Evolutionary conservation across 768 basidiomycete species (phyloP).

Genomic region (Tremella fuciformis): DNA sequence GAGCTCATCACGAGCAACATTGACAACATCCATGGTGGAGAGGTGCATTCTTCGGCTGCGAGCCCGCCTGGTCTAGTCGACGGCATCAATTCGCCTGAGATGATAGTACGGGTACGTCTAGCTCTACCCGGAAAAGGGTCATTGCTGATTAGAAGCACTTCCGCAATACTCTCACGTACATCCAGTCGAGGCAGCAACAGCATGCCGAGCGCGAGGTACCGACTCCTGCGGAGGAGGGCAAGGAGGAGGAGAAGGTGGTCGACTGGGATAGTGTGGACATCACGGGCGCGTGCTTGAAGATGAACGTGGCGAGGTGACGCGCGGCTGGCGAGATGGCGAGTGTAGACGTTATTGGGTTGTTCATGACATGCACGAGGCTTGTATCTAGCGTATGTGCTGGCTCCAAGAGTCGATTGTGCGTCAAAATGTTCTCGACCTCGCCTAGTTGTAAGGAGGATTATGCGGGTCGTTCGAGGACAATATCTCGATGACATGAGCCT

Average conservation of each 20-base stretch:
- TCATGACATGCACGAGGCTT: no score
- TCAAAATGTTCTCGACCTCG: no score
- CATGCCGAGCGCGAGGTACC: conserved; percentile 13
- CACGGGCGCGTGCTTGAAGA: conserved; percentile 81
- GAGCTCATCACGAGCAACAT: conserved; percentile 93
- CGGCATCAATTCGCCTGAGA: conserved; percentile 85
- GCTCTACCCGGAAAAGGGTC: neutral
- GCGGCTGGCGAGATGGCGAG: no score
- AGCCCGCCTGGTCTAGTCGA: conserved; percentile 73
- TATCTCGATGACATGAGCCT: no score
- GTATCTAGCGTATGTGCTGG: no score
- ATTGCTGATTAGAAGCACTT: conserved; percentile 65
- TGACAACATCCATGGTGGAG: conserved; percentile 74
- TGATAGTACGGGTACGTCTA: conserved; percentile 60
- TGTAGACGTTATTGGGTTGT: no score
- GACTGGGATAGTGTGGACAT: conserved; percentile 86
- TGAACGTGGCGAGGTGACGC: conserved; percentile 58
- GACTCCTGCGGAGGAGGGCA: conserved; percentile 18
- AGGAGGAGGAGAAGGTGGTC: conserved; percentile 52
- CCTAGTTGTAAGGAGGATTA: no score
- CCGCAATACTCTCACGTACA: conserved; percentile 80
- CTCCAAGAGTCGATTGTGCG: no score
- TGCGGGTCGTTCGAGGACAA: no score
- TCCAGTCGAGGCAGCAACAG: conserved; percentile 66
- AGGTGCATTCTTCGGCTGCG: conserved; percentile 75